phyloP scores from a whole-genome alignment of 2,329 filamentous ascomycete genomes.

The Sporothrix humicola region DNA sequence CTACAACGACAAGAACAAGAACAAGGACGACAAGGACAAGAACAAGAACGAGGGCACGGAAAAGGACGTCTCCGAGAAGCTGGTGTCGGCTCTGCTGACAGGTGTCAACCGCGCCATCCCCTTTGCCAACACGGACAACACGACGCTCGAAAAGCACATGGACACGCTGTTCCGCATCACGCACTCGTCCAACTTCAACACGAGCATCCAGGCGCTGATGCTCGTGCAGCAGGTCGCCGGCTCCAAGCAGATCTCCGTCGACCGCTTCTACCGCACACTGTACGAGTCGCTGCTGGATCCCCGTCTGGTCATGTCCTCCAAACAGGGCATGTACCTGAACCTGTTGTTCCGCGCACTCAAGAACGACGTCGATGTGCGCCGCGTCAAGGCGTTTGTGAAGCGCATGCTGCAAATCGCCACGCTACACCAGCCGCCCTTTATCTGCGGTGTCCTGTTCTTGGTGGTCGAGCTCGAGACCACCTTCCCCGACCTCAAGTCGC shows the following conservation, averaged over 20 bases:
- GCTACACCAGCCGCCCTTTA: conserved; percentile 89
- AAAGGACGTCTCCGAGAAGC: conserved; percentile 82
- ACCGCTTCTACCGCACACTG: conserved; percentile 92
- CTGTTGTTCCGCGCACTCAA: conserved; percentile 87
- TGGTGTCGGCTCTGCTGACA: conserved; percentile 88
- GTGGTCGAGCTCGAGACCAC: conserved; percentile 78
- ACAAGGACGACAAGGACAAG: conserved; percentile 44
- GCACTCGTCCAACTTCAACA: conserved; percentile 98
- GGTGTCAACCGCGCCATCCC: conserved; percentile 96
- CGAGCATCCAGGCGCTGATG: conserved; percentile 92
- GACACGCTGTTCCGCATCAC: conserved; percentile 95
- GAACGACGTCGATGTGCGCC: conserved; percentile 84
- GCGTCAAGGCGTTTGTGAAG: conserved; percentile 96
- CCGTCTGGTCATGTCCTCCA: conserved; percentile 85
- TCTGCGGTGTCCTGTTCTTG: conserved; percentile 90
- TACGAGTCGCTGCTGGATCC: conserved; percentile 96
- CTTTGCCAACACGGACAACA: conserved; percentile 81
- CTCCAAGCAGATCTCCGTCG: conserved; percentile 78
- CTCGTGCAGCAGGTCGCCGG: conserved; percentile 90
- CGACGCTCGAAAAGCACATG: conserved; percentile 83
- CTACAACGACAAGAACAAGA: conserved; percentile 37
- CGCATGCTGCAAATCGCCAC: conserved; percentile 85
- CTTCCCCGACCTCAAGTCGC: conserved; percentile 78
- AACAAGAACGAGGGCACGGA: conserved; percentile 50
- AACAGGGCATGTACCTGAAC: conserved; percentile 94